Conservation (phyloP, 2,329 filamentous ascomycete species). For the Verticillium dahliae region DNA sequence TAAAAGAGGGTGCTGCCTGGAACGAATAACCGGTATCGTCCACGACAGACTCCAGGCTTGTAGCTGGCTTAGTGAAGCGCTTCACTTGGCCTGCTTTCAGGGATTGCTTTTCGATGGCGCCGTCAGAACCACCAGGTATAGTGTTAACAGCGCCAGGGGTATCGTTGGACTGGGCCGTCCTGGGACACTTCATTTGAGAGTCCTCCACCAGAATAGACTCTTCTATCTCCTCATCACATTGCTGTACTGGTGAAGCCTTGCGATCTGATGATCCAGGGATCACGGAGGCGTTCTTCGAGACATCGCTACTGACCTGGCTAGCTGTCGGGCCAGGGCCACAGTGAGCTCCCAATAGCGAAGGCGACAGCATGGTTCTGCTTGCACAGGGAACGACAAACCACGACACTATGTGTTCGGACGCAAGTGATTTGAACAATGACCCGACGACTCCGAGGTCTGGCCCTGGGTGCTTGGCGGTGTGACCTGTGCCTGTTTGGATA, state of each 20-base stretch:
- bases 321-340: not conserved
- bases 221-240: not conserved
- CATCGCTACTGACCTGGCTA: not conserved
- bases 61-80: not conserved
- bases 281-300: not conserved
- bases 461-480: too few relatives aligned
- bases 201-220: not conserved
- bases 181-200: not conserved
- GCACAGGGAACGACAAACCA: too few relatives aligned
- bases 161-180: too few relatives aligned
- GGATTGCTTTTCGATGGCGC: too few relatives aligned
- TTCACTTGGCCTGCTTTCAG: not conserved
- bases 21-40: not conserved
- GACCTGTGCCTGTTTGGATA: too few relatives aligned
- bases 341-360: not conserved
- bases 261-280: not conserved
- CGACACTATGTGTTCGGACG: too few relatives aligned
- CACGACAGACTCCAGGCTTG: not conserved
- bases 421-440: not conserved
- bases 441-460: too few relatives aligned
- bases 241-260: not conserved
- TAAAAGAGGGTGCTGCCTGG: constrained; percentile 1
- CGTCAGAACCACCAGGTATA: too few relatives aligned
- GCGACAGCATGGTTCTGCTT: not conserved
- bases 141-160: too few relatives aligned